Evolutionary conservation across 306 rosid genomes (phyloP).

Genomic region (Inga laurina): DNA sequence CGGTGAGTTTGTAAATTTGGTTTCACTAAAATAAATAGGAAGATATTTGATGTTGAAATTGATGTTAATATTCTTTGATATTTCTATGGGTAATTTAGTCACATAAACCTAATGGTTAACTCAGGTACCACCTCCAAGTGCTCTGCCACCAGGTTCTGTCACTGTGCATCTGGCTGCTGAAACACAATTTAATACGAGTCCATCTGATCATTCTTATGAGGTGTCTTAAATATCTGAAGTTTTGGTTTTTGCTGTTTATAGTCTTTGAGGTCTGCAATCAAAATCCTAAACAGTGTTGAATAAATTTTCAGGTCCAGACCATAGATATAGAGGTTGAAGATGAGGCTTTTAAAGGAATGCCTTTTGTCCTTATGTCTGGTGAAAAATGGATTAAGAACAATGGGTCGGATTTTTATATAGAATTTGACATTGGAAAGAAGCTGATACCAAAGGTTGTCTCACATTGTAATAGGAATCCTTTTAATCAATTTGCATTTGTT

Average conservation of each 20-base stretch:
- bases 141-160: slow-evolving; percentile 76
- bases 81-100: slow-evolving; percentile 17
- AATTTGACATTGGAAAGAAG: slow-evolving; percentile 54
- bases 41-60: slow-evolving; percentile 28
- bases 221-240: slow-evolving; percentile 41
- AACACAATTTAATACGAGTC: slow-evolving; percentile 55
- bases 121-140: slow-evolving; percentile 76
- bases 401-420: slow-evolving; percentile 77
- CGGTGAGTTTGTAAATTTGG: slow-evolving; percentile 55
- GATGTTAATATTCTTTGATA: slow-evolving; percentile 8
- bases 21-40: slow-evolving; percentile 23
- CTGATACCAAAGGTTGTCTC: slow-evolving; percentile 64
- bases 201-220: slow-evolving; percentile 53
- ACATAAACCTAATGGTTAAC: slow-evolving; percentile 37
- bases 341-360: slow-evolving; percentile 70
- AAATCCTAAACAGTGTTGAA: slow-evolving; percentile 26
- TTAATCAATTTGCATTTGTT: slow-evolving; percentile 23
- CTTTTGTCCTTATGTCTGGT: slow-evolving; percentile 69
- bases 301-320: slow-evolving; percentile 68
- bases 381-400: slow-evolving; percentile 88
- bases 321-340: slow-evolving; percentile 71
- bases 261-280: slow-evolving; percentile 31
- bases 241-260: slow-evolving; percentile 26
- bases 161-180: slow-evolving; percentile 57
- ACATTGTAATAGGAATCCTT: slow-evolving; percentile 24